These are phyloP conservation scores for Pseudomicrostroma phylloplanum DNA, from an alignment of 1,284 basidiomycete genomes.

Conservation along the genomic window DNA sequence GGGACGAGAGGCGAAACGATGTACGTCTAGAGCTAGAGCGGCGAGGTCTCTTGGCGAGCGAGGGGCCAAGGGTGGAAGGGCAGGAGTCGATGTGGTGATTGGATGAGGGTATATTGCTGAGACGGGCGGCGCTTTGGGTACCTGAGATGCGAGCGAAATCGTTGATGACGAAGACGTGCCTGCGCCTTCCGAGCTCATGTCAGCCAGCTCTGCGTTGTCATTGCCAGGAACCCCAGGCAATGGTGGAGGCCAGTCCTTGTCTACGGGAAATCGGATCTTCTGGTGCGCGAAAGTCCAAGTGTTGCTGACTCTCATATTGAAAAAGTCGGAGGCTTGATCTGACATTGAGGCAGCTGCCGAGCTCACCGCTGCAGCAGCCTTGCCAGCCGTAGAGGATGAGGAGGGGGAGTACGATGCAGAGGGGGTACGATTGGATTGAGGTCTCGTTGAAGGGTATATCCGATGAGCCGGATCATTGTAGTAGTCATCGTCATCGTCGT, in stretches of 20 bases:
- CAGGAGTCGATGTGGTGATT: no score
- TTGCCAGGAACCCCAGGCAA: not conserved
- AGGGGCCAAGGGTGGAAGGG: not conserved
- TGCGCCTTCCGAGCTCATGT: not conserved
- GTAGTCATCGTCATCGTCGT: no score
- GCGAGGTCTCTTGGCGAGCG: slow-evolving; percentile 2
- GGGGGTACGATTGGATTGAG: no score
- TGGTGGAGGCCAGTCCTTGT: not conserved
- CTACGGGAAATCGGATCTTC: not conserved
- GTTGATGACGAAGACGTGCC: not conserved
- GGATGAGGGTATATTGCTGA: not conserved
- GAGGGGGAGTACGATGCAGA: no score
- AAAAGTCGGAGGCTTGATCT: not conserved
- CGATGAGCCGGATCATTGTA: no score
- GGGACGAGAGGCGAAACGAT: slow-evolving; percentile 2
- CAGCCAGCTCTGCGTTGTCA: not conserved
- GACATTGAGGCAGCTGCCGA: no score
- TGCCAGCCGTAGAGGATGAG: no score
- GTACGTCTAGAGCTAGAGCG: slow-evolving; percentile 1
- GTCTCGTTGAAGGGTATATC: no score
- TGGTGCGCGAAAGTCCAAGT: not conserved
- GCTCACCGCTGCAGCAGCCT: no score
- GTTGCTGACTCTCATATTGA: not conserved
- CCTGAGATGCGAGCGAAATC: not conserved
- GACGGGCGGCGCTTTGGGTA: not conserved